phyloP scores from a whole-genome alignment of 1,139 yeast genomes.

The Saccharomyces hybrid region DNA sequence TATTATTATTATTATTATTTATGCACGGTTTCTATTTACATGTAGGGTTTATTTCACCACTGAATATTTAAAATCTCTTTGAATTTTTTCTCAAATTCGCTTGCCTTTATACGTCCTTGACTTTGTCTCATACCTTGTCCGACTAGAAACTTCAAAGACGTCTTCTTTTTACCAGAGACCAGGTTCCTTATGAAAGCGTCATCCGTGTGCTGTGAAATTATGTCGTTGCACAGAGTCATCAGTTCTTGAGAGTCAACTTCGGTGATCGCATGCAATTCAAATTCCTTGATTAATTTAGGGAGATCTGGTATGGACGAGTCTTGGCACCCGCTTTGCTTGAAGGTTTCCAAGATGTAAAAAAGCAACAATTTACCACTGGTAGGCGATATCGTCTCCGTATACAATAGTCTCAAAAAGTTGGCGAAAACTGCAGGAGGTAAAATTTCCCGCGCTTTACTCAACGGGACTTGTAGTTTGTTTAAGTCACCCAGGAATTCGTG shows the following conservation, averaged over 20 bases:
- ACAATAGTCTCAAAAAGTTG: constrained; percentile 38
- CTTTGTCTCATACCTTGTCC: constrained; percentile 80
- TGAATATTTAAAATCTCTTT: constrained; percentile 24
- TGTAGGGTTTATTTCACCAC: constrained; percentile 8
- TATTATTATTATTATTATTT: constrained; percentile 1
- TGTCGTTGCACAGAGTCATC: constrained; percentile 43
- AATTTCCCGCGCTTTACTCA: constrained; percentile 31
- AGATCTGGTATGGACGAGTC: constrained; percentile 26
- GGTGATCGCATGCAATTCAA: constrained; percentile 38
- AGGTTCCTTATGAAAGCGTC: constrained; percentile 54
- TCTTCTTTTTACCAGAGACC: constrained; percentile 47
- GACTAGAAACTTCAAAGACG: constrained; percentile 63
- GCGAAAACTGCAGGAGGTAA: constrained; percentile 37
- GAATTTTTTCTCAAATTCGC: constrained; percentile 40
- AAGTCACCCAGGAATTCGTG: constrained; percentile 76
- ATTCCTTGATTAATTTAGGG: constrained; percentile 42
- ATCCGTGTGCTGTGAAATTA: constrained; percentile 39
- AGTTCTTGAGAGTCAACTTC: constrained; percentile 40
- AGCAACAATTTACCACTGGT: constrained; percentile 62
- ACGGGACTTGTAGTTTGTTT: constrained; percentile 41
- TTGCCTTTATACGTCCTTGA: constrained; percentile 57
- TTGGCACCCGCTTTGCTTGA: constrained; percentile 28
- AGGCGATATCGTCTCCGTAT: constrained; percentile 37
- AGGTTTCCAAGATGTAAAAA: constrained; percentile 47
- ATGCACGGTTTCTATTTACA: constrained; percentile 4